These are phyloP conservation scores for Daedaleopsis nitida DNA, from an alignment of 768 basidiomycete genomes.

Conservation along the genomic window DNA sequence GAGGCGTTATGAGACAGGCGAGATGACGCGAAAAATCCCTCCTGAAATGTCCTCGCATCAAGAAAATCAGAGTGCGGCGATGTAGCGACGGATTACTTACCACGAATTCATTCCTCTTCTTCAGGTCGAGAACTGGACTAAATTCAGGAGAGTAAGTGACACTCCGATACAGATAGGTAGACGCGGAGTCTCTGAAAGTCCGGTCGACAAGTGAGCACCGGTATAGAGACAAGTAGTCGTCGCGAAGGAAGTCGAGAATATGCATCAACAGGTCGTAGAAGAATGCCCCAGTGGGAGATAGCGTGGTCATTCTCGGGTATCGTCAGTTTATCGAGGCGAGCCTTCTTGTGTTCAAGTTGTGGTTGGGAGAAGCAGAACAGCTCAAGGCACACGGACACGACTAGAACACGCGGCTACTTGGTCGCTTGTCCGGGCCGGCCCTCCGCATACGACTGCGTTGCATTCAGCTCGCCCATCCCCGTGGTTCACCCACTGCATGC, in stretches of 20 bases:
- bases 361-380: too few species aligned
- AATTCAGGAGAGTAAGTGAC: constrained; percentile 46
- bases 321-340: too few species aligned
- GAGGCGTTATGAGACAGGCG: constrained; percentile 17
- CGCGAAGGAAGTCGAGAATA: constrained; percentile 35
- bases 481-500: too few species aligned
- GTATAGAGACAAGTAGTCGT: constrained; percentile 41
- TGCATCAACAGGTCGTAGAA: constrained; percentile 22
- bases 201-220: constrained; percentile 47
- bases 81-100: constrained; percentile 36
- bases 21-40: constrained; percentile 9
- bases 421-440: too few species aligned
- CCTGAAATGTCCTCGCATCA: background rate
- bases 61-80: background rate
- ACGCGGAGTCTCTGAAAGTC: constrained; percentile 47
- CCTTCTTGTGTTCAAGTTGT: too few species aligned
- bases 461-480: too few species aligned
- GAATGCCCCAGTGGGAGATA: background rate
- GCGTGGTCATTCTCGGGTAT: too few species aligned
- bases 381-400: too few species aligned
- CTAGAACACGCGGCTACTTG: too few species aligned
- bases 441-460: too few species aligned
- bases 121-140: constrained; percentile 36
- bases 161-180: constrained; percentile 46
- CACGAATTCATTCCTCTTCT: constrained; percentile 33